Percentiles rank a stretch among this genome's conserved stretches.
phyloP scores from a whole-genome alignment of 2,329 filamentous ascomycete species.

The Pseudocercospora vitis region DNA sequence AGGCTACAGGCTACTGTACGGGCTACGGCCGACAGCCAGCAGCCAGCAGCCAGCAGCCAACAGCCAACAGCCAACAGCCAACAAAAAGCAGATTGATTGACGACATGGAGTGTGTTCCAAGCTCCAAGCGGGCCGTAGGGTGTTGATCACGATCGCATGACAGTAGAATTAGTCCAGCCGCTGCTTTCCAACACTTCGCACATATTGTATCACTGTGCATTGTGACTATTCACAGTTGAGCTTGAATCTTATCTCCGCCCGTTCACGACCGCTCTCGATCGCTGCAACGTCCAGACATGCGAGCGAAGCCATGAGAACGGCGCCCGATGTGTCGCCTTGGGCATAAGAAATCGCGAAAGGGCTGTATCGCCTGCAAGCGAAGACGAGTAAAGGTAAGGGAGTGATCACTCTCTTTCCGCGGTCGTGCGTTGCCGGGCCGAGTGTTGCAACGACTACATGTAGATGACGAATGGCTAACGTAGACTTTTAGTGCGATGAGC shows the following conservation, averaged over 20 bases:
- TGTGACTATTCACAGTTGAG: not conserved
- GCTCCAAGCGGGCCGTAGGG: too few relatives aligned
- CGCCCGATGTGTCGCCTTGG: constrained; percentile 8
- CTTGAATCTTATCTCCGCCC: not conserved
- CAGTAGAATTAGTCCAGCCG: too few relatives aligned
- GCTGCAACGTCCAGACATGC: not conserved
- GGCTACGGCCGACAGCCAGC: too few relatives aligned
- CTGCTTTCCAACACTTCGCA: not conserved
- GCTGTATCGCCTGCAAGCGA: constrained; percentile 20
- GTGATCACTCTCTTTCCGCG: too few relatives aligned
- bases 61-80: too few relatives aligned
- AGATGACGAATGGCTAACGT: not conserved
- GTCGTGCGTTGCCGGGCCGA: not conserved
- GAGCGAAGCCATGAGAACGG: not conserved
- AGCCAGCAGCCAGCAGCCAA: too few relatives aligned
- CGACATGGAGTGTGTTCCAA: too few relatives aligned
- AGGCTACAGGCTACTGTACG: too few relatives aligned
- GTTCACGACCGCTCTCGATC: not conserved
- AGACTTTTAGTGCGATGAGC: constrained; percentile 17
- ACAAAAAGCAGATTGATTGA: too few relatives aligned
- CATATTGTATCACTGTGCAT: not conserved
- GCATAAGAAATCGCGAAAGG: constrained; percentile 19
- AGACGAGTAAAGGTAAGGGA: constrained; percentile 21
- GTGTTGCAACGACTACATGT: too few relatives aligned
- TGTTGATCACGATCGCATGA: too few relatives aligned